These are phyloP conservation scores for Lactarius quietus DNA, from an alignment of 768 basidiomycete species.

Conservation along the genomic window DNA sequence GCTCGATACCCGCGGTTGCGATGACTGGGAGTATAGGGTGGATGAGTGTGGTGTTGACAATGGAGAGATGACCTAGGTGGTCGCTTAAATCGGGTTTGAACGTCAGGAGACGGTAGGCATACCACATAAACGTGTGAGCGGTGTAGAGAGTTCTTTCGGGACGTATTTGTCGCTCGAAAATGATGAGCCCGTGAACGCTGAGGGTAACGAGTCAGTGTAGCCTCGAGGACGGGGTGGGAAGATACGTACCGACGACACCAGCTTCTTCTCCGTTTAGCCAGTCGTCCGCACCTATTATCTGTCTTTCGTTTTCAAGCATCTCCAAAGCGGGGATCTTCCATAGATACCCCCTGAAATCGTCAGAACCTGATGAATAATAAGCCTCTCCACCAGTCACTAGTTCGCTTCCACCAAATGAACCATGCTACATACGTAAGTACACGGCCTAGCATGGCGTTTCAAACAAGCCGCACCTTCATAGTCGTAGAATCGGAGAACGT, in stretches of 20 bases:
- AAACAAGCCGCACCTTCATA: constrained; percentile 55
- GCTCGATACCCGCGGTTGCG: constrained; percentile 72
- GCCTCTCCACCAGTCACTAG: constrained; percentile 48
- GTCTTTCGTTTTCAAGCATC: constrained; percentile 44
- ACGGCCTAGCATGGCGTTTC: background rate
- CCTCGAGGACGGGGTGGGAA: background rate
- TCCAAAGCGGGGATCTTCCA: constrained; percentile 65
- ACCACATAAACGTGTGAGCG: constrained; percentile 60
- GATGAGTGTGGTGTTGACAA: constrained; percentile 69
- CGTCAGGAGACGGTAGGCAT: constrained; percentile 12
- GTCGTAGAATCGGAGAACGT: constrained; percentile 72
- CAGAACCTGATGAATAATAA: constrained; percentile 74
- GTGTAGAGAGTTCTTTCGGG: constrained; percentile 61
- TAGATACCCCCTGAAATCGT: constrained; percentile 75
- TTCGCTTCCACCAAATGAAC: constrained; percentile 58
- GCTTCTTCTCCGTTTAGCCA: constrained; percentile 41
- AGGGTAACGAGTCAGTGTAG: constrained; percentile 8
- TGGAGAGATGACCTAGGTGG: constrained; percentile 61
- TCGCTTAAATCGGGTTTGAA: background rate
- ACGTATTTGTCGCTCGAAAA: constrained; percentile 43
- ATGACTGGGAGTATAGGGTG: constrained; percentile 69
- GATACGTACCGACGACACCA: constrained; percentile 38
- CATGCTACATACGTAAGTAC: constrained; percentile 47
- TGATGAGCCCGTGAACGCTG: constrained; percentile 28
- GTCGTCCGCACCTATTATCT: constrained; percentile 42